Evolutionary conservation across 306 rosid species (phyloP).

Genomic region (Pyrus communis): DNA sequence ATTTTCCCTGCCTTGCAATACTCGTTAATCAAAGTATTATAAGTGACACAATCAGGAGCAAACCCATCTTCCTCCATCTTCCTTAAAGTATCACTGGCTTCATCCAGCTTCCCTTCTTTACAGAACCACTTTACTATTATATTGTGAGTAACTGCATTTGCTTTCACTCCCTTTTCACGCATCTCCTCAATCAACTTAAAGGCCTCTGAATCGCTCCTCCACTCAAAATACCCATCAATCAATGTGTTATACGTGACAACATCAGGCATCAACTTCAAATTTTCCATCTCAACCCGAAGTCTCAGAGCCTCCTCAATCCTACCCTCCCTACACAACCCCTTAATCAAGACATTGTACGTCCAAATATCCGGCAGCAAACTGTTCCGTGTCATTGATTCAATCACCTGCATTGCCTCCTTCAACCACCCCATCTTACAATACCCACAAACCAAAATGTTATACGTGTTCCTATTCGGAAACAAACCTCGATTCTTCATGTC

Average conservation of each 20-base stretch:
- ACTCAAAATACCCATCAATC: conserved; percentile 58
- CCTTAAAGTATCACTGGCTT: conserved; percentile 32
- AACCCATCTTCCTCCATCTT: conserved; percentile 65
- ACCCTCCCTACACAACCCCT: conserved; percentile 64
- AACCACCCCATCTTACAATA: conserved; percentile 70
- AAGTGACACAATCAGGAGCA: conserved; percentile 62
- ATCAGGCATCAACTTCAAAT: conserved; percentile 50
- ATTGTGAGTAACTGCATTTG: conserved; percentile 60
- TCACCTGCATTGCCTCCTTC: conserved; percentile 61
- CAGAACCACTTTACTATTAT: conserved; percentile 74
- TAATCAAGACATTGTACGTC: conserved; percentile 72
- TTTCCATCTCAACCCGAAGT: conserved; percentile 66
- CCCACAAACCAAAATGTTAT: conserved; percentile 70
- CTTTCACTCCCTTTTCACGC: conserved; percentile 48
- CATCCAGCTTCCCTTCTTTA: conserved; percentile 65
- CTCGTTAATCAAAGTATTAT: conserved; percentile 62
- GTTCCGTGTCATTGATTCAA: conserved; percentile 55
- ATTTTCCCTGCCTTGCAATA: conserved; percentile 67
- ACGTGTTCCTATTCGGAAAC: conserved; percentile 49
- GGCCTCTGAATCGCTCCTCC: conserved; percentile 35
- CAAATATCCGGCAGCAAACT: conserved; percentile 55
- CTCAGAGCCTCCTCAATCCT: conserved; percentile 62
- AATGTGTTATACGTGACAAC: conserved; percentile 80
- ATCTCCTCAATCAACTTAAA: conserved; percentile 52
- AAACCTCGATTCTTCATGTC: conserved; percentile 58